Evolutionary conservation across 306 rosid genomes (phyloP), one percentile per base, ranked within the genome.

Genomic region (Lablab purpureus): DNA sequence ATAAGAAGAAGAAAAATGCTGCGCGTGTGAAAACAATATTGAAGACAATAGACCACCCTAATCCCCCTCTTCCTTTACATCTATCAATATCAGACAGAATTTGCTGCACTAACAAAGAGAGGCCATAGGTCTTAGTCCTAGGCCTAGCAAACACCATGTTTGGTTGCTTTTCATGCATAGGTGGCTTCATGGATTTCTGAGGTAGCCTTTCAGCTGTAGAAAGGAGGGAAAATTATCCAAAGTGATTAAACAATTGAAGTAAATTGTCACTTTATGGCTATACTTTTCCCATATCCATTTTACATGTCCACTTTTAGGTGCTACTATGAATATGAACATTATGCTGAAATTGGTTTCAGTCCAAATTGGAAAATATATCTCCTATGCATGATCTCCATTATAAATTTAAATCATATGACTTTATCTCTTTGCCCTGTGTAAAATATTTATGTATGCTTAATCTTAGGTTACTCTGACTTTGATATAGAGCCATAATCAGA

Each of bases 201-300:
- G 28, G 37, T 55, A 67, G 32, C 76, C 58, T 55, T 28, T 43
- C 70, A 65, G 23, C 82, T 41, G 37, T 19, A 43, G 70, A 68
- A 55, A 41, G 60, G 18, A 18, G 10, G 10, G 18, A 25, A 17
- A 27, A 8, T 0, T 68, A 12, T 41, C 13, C 19, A 4, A 32
- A 32, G 5, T 32, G 5, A 32, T 32, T 5, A 5, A 32, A 32
- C 36, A 32, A 32, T 32, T 32, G 36, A 32, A 32, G 36, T 32
- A 32, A 32, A 32, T 32, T 32, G 36, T 32, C 36, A 32, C 4
- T 32, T 32, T 32, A 5, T 32, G 36, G 36, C 4, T 32, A 32
- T 32, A 30, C 36, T 32, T 32, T 32, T 32, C 36, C 36, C 36
- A 4, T 32, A 0, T 32, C 4, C 34, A 30, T 30, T 30, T 30